These are phyloP conservation scores for Kewa caespitosa DNA, from an alignment of 179 eudicot genomes.

Conservation along the genomic window DNA sequence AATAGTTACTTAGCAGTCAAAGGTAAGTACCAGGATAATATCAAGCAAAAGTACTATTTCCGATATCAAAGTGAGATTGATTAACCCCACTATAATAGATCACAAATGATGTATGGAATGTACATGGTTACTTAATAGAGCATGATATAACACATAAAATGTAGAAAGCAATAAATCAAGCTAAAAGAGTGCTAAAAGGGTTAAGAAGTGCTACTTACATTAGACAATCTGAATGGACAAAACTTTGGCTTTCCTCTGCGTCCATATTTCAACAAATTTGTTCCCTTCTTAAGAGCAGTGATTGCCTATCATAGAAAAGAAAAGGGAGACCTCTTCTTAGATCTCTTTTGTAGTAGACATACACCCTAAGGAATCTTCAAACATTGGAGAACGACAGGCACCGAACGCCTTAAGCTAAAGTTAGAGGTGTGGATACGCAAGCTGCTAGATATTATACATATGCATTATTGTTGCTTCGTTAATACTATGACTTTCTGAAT, in stretches of 20 bases:
- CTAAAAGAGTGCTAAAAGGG: not conserved
- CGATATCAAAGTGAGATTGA: not conserved
- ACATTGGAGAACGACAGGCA: not conserved
- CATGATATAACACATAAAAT: not conserved
- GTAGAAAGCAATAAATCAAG: not conserved
- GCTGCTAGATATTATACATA: not conserved
- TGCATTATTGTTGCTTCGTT: no score
- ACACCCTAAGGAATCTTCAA: not conserved
- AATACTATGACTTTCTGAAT: no score
- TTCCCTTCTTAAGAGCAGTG: conserved; percentile 64
- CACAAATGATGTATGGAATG: not conserved
- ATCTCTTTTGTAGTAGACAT: not conserved
- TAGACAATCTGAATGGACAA: conserved; percentile 64
- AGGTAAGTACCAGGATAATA: no score
- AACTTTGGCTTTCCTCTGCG: conserved; percentile 76
- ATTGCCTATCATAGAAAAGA: conserved; percentile 44
- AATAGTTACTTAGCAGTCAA: not conserved
- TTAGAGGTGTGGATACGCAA: not conserved
- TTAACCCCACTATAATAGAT: not conserved
- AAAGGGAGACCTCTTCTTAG: not conserved
- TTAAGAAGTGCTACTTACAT: conserved; percentile 37
- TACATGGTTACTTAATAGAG: not conserved
- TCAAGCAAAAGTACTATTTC: no score
- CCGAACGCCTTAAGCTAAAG: not conserved
- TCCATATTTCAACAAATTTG: conserved; percentile 69